These are phyloP conservation scores for Candolleomyces eurysporus DNA, from an alignment of 768 basidiomycete species.

Conservation along the genomic window DNA sequence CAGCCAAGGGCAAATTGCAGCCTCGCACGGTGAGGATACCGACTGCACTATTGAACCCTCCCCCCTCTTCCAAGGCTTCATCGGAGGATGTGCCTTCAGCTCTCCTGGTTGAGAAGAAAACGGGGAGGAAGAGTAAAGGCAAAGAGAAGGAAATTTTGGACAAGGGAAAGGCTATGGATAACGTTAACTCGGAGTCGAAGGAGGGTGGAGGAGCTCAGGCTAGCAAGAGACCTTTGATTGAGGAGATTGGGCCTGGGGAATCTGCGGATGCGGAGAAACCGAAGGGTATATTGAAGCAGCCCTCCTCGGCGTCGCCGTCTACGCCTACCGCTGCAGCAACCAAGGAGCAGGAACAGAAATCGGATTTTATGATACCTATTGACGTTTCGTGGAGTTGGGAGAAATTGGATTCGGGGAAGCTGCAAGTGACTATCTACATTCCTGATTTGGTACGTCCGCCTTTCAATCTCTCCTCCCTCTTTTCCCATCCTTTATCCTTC, in stretches of 20 bases:
- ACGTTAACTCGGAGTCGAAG: background rate
- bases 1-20: constrained; percentile 66
- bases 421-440: constrained; percentile 52
- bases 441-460: constrained; percentile 52
- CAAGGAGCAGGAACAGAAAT: background rate
- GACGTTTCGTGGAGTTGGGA: constrained; percentile 50
- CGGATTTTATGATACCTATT: background rate
- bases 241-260: constrained; percentile 31
- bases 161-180: background rate
- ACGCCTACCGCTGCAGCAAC: constrained; percentile 13
- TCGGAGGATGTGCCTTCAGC: background rate
- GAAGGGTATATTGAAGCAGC: constrained; percentile 43
- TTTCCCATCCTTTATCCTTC: too few species aligned
- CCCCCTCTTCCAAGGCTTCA: too few species aligned
- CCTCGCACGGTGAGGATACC: constrained; percentile 61
- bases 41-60: constrained; percentile 28
- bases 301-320: constrained; percentile 2
- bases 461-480: background rate
- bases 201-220: background rate
- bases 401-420: constrained; percentile 33
- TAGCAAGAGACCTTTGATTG: constrained; percentile 37
- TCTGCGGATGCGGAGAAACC: constrained; percentile 3
- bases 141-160: background rate
- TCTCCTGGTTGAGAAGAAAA: too few species aligned
- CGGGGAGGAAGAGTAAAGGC: too few species aligned